Evolutionary conservation across 2,329 filamentous ascomycete genomes (phyloP), one percentile per base, ranked within the genome.

Genomic region (Aspergillus thermomutatus): DNA sequence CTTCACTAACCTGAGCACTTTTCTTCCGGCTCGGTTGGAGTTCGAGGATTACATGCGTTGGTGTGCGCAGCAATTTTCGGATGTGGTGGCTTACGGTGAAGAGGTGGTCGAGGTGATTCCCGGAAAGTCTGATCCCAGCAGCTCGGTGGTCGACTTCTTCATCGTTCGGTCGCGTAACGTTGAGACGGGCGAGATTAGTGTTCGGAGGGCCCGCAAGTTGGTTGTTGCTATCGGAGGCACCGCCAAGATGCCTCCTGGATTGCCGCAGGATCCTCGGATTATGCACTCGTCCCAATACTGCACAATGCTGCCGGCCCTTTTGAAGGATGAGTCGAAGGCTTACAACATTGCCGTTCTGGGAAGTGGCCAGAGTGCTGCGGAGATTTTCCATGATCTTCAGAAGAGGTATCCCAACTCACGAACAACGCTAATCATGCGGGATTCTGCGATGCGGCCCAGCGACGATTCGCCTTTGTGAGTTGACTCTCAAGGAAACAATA

Each of bases 41-140:
- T 97, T 95, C 69, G 92, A 97, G 72, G 92, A 96, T 75, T 97
- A 97, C 76, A 87, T 97, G 75, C 84, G 88, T 60, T 97, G 93
- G 93, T 96, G 91, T 71, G 90, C 93, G 11, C 80, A 83, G 58
- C 87, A 87, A 70, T 97, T 97, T 69, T 83, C 83, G 50, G 75
- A 86, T 60, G 77, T 88, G 46, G 89, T 95, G 49, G 81, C 82
- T 50, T 97, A 97, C 71, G 83, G 84, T 58, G 87, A 88, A 66
- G 89, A 95, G 72, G 92, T 94, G 3, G 70, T 90, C 40, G 83
- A 86, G 21, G 84, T 96, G 19, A 78, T 84, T 6, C 88, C 89
- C 0, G 81, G 85, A 41, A 77, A 79, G 59, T 76, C 75, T 26
- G 69, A 75, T 43, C 72, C 73, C n/a, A 64, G 71, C 11, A 77